Conservation (phyloP, 164 flowering plant species). For the Warburgia ugandensis region DNA sequence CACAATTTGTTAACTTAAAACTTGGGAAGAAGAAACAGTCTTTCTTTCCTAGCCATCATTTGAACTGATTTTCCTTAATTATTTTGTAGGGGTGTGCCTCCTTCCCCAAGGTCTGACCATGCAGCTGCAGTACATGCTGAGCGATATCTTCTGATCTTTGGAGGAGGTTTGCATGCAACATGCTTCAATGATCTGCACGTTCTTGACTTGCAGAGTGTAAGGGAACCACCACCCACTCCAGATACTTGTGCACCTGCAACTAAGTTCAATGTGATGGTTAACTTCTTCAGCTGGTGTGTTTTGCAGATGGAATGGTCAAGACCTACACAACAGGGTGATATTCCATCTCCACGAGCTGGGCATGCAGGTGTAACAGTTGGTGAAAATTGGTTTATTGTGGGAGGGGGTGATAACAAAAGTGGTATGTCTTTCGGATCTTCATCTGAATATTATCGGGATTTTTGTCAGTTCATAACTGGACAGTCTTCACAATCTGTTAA, state of each 20-base stretch:
- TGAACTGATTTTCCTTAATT: conserved; percentile 11
- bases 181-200: conserved; percentile 99
- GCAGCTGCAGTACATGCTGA: conserved; percentile 98
- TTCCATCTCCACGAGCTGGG: conserved; percentile 94
- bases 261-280: not conserved
- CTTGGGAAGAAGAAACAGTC: too few relatives aligned
- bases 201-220: conserved; percentile 87
- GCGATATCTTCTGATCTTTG: conserved; percentile 93
- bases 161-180: conserved; percentile 98
- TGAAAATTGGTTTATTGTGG: conserved; percentile 97
- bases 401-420: conserved; percentile 94
- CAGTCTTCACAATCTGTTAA: too few relatives aligned
- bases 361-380: conserved; percentile 96
- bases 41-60: not conserved
- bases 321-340: conserved; percentile 84
- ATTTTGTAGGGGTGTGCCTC: conserved; percentile 72
- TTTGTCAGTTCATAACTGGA: too few relatives aligned
- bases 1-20: too few relatives aligned
- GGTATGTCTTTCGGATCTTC: conserved; percentile 34
- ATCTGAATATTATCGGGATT: not conserved
- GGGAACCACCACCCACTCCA: conserved; percentile 11
- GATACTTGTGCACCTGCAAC: not conserved
- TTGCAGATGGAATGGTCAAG: conserved; percentile 99
- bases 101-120: conserved; percentile 99
- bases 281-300: conserved; percentile 9